Evolutionary conservation across 192 early-diverging fungal species (phyloP), one percentile per base, ranked within the genome.

Genomic region (Jimgerdemannia lactiflua): DNA sequence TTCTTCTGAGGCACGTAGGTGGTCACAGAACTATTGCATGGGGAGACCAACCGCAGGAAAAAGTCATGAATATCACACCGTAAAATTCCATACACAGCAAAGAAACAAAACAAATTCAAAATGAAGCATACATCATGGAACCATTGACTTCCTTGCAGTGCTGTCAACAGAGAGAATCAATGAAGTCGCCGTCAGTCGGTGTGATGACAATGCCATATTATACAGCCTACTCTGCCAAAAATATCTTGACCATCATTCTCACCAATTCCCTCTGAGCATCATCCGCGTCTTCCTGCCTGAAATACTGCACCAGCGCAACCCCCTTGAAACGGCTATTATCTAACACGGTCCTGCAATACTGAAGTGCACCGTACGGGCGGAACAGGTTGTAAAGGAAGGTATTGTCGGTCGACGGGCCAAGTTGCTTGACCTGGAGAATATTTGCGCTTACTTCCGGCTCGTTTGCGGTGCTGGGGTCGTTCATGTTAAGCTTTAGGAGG

Each of bases 361-460:
- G 71, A 64, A 86, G 75, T 39, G 85, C 79, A 29, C 85, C 85
- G 76, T 72, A 86, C 4, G 78, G 72, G n/a, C 82, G 75, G 69
- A 86, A 86, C 14, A 80, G 17, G 29, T 82, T 43, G 65, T 79
- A 81, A 17, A 86, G 65, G 14, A 17, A 19, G 20, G 68, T 67
- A 65, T 83, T 81, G 64, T 69, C 79, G 41, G 69, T 77, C 43
- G 64, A 69, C 19, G 20, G 64, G 39, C 77, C 73, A 39, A 86
- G 72, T 40, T 78, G 54, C 43, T 75, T 81, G 20, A 83, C 80
- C 18, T 81, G 75, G 42, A 86, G 71, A 41, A 81, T 79, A 20
- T 41, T 39, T 19, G 78, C 72, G 19, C 64, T 64, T 18, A 77
- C 39, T 70, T 71, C 44, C 11, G 82, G 84, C n/a, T 81, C 79